Conservation (phyloP, 106 monocot genomes). For the Dendrobium catenatum region DNA sequence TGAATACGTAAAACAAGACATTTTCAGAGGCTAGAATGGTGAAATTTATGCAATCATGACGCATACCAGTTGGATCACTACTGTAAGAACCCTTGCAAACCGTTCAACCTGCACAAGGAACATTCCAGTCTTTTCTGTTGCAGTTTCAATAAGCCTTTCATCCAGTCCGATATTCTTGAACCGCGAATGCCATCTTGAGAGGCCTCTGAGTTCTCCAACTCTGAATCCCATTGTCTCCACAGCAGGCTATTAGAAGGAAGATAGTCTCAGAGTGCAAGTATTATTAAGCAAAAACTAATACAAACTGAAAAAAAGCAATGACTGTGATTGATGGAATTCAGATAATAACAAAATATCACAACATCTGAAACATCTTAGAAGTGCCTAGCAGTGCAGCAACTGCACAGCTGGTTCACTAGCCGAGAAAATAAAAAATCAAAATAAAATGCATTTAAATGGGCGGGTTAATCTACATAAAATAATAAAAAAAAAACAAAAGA, state of each 20-base stretch:
- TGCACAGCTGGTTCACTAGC: neutral
- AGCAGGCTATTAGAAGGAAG: constrained; percentile 62
- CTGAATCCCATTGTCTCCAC: constrained; percentile 88
- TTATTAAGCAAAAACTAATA: neutral
- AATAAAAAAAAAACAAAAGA: neutral
- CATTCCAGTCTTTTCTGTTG: constrained; percentile 82
- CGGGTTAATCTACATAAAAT: neutral
- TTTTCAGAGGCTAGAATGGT: neutral
- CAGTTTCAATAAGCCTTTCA: constrained; percentile 64
- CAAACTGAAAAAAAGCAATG: neutral
- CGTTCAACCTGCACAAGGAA: constrained; percentile 84
- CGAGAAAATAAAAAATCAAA: neutral
- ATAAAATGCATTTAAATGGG: neutral
- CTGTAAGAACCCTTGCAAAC: constrained; percentile 78
- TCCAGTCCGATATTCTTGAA: constrained; percentile 75
- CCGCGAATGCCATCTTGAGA: constrained; percentile 87
- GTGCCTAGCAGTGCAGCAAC: neutral
- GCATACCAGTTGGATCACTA: constrained; percentile 65
- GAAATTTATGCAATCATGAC: neutral
- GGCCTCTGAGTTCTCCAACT: constrained; percentile 82
- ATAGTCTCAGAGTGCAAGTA: neutral
- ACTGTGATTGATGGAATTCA: neutral
- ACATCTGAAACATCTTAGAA: neutral
- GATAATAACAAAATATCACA: neutral
- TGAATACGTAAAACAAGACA: neutral